Percentiles rank a stretch among this genome's conserved stretches.
Evolutionary conservation across 306 rosid species (phyloP).

Genomic region (Acacia confusa): DNA sequence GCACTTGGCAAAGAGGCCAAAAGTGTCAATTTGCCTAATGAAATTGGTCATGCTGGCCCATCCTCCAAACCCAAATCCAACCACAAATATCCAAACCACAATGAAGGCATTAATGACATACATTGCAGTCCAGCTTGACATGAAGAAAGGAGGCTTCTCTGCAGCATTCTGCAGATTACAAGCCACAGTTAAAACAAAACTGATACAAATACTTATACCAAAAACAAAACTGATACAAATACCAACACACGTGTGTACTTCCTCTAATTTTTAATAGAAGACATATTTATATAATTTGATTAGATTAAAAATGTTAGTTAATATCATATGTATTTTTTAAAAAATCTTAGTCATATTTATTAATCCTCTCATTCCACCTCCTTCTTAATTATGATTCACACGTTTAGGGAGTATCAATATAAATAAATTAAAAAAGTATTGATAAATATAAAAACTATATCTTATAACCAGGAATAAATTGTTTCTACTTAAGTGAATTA

Average conservation of each 20-base stretch:
- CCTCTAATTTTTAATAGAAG: too few relatives aligned
- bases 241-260: too few relatives aligned
- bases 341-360: too few relatives aligned
- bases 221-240: background rate
- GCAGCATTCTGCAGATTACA: slow-evolving; percentile 51
- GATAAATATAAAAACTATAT: too few relatives aligned
- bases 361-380: too few relatives aligned
- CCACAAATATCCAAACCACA: slow-evolving; percentile 56
- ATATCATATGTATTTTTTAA: too few relatives aligned
- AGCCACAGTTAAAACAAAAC: background rate
- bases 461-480: background rate
- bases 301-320: too few relatives aligned
- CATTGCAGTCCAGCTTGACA: slow-evolving; percentile 65
- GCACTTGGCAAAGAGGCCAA: slow-evolving; percentile 76
- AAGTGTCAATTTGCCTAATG: slow-evolving; percentile 56
- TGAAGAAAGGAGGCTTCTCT: slow-evolving; percentile 67
- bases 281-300: too few relatives aligned
- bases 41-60: slow-evolving; percentile 81
- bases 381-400: too few relatives aligned
- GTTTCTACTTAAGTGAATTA: background rate
- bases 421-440: too few relatives aligned
- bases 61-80: slow-evolving; percentile 79
- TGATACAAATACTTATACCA: too few relatives aligned
- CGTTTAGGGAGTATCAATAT: rapidly evolving
- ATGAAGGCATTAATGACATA: slow-evolving; percentile 53